phyloP scores from a whole-genome alignment of 768 basidiomycete species.

The Candolleomyces efflorescens region DNA sequence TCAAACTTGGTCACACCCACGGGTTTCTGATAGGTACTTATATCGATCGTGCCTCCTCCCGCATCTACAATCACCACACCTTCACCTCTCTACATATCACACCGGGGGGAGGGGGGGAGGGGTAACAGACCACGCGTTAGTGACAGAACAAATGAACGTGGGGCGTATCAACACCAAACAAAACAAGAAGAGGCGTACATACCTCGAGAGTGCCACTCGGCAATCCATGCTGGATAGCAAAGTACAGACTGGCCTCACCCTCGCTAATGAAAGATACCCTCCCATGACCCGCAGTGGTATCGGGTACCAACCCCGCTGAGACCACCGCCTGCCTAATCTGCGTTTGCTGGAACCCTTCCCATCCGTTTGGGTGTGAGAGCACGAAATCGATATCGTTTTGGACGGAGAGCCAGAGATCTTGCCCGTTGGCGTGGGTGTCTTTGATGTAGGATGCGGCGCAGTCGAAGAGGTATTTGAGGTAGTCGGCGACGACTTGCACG shows the following conservation, averaged over 20 bases:
- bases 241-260: slow-evolving; percentile 9
- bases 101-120: neutral
- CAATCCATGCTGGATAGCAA: slow-evolving; percentile 6
- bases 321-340: slow-evolving; percentile 12
- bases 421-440: slow-evolving; percentile 9
- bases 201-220: slow-evolving; percentile 6
- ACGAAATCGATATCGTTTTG: slow-evolving; percentile 22
- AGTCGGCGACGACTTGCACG: slow-evolving; percentile 11
- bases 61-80: slow-evolving; percentile 54
- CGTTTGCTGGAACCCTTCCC: slow-evolving; percentile 11
- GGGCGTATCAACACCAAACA: no score
- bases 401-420: slow-evolving; percentile 4
- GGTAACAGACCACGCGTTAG: no score
- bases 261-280: slow-evolving; percentile 11
- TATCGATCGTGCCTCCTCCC: slow-evolving; percentile 58
- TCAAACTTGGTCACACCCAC: slow-evolving; percentile 26
- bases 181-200: no score
- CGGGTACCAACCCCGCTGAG: slow-evolving; percentile 14
- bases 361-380: slow-evolving; percentile 14
- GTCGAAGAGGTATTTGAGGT: slow-evolving; percentile 10
- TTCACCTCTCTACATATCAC: slow-evolving; percentile 29
- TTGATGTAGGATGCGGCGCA: slow-evolving; percentile 9
- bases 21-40: slow-evolving; percentile 43
- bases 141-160: neutral
- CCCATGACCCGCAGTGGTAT: neutral